A percentile compares a stretch with the other conserved stretches of the same genome.
Conservation (phyloP, 345 rosid species). For the Rhizophora apiculata region DNA sequence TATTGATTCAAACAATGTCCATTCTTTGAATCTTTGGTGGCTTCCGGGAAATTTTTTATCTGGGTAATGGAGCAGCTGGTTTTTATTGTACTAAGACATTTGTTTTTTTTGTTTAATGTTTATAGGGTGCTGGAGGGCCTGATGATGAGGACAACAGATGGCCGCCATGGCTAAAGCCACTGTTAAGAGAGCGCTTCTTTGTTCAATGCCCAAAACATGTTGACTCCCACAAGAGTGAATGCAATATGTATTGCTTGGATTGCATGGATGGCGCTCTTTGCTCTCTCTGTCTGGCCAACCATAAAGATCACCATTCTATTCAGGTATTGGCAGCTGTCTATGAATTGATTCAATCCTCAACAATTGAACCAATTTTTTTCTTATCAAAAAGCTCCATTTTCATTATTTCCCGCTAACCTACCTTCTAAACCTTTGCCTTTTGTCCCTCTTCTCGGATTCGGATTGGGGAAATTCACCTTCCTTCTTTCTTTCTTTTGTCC, state of each 20-base stretch:
- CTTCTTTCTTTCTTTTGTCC: neutral
- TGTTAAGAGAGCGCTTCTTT: constrained; percentile 49
- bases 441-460: no score
- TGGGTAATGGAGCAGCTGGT: neutral
- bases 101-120: neutral
- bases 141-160: constrained; percentile 42
- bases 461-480: no score
- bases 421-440: neutral
- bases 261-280: constrained; percentile 58
- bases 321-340: constrained; percentile 35
- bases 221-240: constrained; percentile 61
- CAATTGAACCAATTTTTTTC: neutral
- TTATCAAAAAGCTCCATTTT: neutral
- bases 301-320: constrained; percentile 50
- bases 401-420: neutral
- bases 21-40: constrained; percentile 7
- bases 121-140: constrained; percentile 58
- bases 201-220: constrained; percentile 54
- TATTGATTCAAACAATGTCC: constrained; percentile 25
- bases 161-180: constrained; percentile 65
- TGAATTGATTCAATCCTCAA: neutral
- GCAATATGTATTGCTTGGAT: constrained; percentile 64
- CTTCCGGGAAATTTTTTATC: neutral
- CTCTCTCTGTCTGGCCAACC: constrained; percentile 49
- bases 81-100: neutral